A percentile compares a stretch with the other conserved stretches of the same genome.
phyloP scores from a whole-genome alignment of 225 moss, liverwort and hornwort species.

The Pleurozium schreberi region DNA sequence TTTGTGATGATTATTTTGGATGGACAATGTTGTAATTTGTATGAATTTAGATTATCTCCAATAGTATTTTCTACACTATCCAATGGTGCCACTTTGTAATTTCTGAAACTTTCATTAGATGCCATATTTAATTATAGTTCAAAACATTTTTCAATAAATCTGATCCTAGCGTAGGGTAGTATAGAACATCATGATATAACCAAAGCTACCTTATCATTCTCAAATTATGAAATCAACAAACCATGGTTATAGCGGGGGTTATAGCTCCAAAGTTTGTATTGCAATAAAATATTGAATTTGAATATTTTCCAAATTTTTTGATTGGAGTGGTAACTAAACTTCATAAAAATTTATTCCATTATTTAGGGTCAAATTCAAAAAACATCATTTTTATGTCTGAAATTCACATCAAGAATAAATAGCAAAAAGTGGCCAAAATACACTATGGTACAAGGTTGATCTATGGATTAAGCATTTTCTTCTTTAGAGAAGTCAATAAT shows the following conservation, averaged over 20 bases:
- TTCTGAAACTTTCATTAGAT: no score
- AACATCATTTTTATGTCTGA: neutral
- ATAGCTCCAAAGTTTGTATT: neutral
- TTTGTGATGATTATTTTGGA: no score
- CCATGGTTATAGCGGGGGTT: no score
- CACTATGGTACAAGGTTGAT: neutral
- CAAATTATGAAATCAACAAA: neutral
- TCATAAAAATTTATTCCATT: neutral
- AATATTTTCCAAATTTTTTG: neutral
- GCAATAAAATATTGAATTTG: neutral
- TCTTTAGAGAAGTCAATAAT: neutral
- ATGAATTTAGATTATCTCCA: no score
- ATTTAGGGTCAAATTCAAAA: neutral
- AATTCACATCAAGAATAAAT: neutral
- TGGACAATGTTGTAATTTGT: no score
- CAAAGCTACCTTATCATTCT: neutral
- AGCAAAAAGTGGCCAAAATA: neutral
- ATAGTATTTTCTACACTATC: no score
- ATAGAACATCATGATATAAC: neutral
- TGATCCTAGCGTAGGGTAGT: no score
- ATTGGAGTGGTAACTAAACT: no score
- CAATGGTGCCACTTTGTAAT: no score
- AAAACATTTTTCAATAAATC: no score
- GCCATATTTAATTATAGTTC: no score
- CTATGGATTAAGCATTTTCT: neutral